Percentiles rank a stretch among this genome's conserved stretches.
phyloP scores from a whole-genome alignment of 305 asterid species.

The Plantago coronopus region DNA sequence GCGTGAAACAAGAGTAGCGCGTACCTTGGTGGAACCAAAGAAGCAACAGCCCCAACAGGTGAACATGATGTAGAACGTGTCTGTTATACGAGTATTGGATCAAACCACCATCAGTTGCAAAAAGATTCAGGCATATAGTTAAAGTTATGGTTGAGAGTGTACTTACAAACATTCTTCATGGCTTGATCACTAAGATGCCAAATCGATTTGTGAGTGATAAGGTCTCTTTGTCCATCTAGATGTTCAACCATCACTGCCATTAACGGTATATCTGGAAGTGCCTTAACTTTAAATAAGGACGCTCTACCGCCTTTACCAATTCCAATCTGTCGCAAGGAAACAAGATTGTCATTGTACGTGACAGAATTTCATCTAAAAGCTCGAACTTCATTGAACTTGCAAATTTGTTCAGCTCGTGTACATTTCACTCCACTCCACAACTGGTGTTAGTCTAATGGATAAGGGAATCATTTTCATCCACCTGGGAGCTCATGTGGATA shows the following conservation, averaged over 20 bases:
- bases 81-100: too few species aligned
- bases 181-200: constrained; percentile 85
- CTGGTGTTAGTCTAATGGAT: too few species aligned
- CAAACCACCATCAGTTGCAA: too few species aligned
- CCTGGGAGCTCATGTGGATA: too few species aligned
- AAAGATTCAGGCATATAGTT: too few species aligned
- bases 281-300: constrained; percentile 32
- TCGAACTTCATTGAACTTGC: not conserved
- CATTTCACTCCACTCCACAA: too few species aligned
- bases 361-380: constrained; percentile 11
- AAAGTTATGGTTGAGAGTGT: too few species aligned
- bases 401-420: not conserved
- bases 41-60: constrained; percentile 87
- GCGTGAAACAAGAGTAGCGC: not conserved
- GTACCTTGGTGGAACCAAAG: constrained; percentile 70
- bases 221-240: constrained; percentile 72
- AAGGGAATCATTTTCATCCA: constrained; percentile 54
- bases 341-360: too few species aligned
- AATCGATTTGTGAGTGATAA: constrained; percentile 69
- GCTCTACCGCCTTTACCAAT: constrained; percentile 27
- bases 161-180: constrained; percentile 81
- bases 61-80: constrained; percentile 74
- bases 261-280: constrained; percentile 73
- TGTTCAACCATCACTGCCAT: constrained; percentile 87
- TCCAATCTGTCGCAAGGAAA: constrained; percentile 18